Base-by-base conservation (phyloP, 208 protist genomes). In the Trypanosoma cruzi region DNA sequence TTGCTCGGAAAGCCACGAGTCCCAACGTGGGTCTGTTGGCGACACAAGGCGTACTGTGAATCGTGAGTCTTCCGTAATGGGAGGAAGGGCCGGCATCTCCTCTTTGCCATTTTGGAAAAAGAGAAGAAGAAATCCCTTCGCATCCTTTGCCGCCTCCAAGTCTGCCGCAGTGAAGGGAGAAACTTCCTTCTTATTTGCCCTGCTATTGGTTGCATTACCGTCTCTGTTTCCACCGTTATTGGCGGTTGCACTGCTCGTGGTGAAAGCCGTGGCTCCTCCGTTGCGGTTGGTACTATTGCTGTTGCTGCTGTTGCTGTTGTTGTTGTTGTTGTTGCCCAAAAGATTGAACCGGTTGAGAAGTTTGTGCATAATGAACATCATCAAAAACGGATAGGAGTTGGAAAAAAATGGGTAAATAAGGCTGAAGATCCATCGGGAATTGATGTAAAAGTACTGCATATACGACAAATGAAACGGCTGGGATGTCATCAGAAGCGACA, bases 281-380 rank as follows among this genome's bases (percentile, higher is more conserved):
- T 44, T 44, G 40, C 40, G 1, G 40, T 44, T 40, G 4, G 36
- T 40, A 11, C 36, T 40, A 11, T 11, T 40, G 36, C 36, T 42
- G 14, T 28, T 58, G 34, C 22, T 60, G 7, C 8, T 28, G n/a
- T 18, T 60, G 40, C 28, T 48, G n/a, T 62, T 53, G n/a, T 26
- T 29, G 40, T 28, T 53, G 32, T 48, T 69, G 48, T 37, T 61
- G 42, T 62, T 65, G 16, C 22, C 31, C 34, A 29, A 37, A n/a
- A 24, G 64, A 50, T n/a, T 24, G 52, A 71, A 71, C 20, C 64
- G 55, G 16, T 48, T 5, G 4, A 92, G 46, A 42, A 82, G 58
- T 52, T 75, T 82, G 32, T 89, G 85, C n/a, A 86, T 59, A 46
- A 96, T 69, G 66, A 85, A 93, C 81, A 92, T 89, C 18, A 96